Percentiles rank a stretch among this genome's conserved stretches.
Evolutionary conservation across 2,329 filamentous ascomycete genomes (phyloP).

Genomic region (Metarhizium rileyi): DNA sequence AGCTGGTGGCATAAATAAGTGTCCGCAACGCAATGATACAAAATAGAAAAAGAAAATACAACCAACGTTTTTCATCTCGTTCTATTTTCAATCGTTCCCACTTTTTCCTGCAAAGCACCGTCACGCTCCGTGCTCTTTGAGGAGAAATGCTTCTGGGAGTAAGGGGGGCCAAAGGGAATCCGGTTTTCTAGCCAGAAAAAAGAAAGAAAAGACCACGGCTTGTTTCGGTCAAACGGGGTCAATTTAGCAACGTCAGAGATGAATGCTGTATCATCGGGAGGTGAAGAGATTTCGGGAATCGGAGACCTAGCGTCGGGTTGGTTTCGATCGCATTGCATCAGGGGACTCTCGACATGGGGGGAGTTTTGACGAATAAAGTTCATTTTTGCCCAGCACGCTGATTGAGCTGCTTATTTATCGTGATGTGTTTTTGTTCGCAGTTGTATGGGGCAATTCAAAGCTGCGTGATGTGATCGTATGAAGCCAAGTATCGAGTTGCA

Average conservation of each 20-base stretch:
- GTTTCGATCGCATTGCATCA: constrained; percentile 32
- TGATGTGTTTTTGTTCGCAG: neutral
- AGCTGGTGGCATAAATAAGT: constrained; percentile 79
- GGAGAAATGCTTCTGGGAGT: constrained; percentile 3
- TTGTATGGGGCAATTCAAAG: neutral
- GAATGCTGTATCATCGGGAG: constrained; percentile 7
- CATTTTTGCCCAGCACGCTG: constrained; percentile 21
- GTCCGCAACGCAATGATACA: neutral
- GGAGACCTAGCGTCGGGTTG: constrained; percentile 21
- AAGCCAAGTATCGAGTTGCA: neutral
- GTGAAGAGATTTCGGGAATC: constrained; percentile 8
- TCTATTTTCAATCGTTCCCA: neutral
- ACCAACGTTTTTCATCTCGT: neutral
- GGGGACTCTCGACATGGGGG: constrained; percentile 27
- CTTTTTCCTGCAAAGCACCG: neutral
- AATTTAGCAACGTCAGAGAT: constrained; percentile 1
- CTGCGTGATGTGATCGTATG: neutral
- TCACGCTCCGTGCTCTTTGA: neutral
- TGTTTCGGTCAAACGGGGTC: neutral
- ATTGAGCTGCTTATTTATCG: neutral
- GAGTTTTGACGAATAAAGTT: constrained; percentile 30
- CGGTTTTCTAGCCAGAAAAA: neutral
- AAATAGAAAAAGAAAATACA: constrained; percentile 1
- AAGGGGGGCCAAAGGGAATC: constrained; percentile 10
- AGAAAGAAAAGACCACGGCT: no score